Evolutionary conservation across 768 basidiomycete species (phyloP), one percentile per base, ranked within the genome.

Genomic region (Rhodotorula paludigena): DNA sequence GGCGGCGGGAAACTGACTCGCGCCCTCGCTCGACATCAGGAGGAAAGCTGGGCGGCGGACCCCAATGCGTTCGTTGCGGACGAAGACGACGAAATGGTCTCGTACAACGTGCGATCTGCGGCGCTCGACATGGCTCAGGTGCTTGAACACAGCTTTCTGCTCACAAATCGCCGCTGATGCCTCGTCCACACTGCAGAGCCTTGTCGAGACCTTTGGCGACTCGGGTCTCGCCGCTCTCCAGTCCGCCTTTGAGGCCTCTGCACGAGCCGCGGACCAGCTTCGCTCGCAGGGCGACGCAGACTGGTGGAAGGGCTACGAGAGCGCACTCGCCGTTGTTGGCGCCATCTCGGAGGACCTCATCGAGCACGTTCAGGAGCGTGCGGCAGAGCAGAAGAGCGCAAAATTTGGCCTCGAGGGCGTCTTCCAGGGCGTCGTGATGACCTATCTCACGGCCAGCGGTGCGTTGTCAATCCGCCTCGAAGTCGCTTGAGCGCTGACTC

Each of bases 1-100:
- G n/a, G n/a, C n/a, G n/a, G n/a, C n/a, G 23, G 49, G 28, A 45
- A 30, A n/a, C 15, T 63, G 38, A 15, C 4, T 60, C 59, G 39
- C 64, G 68, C n/a, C 35, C 36, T 47, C 56, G n/a, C 45, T n/a
- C 38, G 30, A 48, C 18, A 23, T 53, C 68, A 97, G 92, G 92
- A 92, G 76, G 90, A 92, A 38, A 87, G 85, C 23, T 98, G 94
- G 94, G 84, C 85, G 5, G 84, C 82, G 60, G 89, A 96, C 73
- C 86, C 90, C 7, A 97, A 98, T 73, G 85, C 88, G 6, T 98
- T 98, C 75, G 86, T 98, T 38, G 87, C 88, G 33, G 91, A 98
- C 76, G 93, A 97, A 75, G 91, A 96, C 60, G 94, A 97, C 67
- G 92, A 94, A 68, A 86, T 86, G 2, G 85, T 89, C 60, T 76